These are phyloP conservation scores for Circinella minor DNA, from an alignment of 371 early-diverging fungal genomes.

Conservation along the genomic window DNA sequence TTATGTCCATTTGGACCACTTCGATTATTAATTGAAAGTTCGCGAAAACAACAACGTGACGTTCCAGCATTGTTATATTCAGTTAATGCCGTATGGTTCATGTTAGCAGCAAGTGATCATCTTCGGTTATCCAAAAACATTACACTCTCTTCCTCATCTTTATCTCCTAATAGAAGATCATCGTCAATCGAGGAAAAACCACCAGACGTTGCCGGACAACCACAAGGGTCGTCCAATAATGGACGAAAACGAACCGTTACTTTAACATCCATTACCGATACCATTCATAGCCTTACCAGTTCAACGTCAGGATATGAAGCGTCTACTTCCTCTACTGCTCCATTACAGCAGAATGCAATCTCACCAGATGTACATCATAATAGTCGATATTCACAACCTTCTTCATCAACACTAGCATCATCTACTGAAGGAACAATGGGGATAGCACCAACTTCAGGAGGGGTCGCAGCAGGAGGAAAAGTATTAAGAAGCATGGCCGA, in stretches of 20 bases:
- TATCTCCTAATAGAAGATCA: not conserved
- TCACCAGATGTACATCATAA: not conserved
- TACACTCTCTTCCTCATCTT: not conserved
- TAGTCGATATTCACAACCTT: not conserved
- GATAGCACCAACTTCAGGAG: too few species aligned
- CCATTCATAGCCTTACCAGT: slow-evolving; percentile 15
- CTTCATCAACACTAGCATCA: slow-evolving; percentile 1
- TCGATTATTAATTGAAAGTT: slow-evolving; percentile 79
- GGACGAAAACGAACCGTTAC: slow-evolving; percentile 17
- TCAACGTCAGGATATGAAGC: slow-evolving; percentile 20
- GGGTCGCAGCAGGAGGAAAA: too few species aligned
- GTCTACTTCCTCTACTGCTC: slow-evolving; percentile 24
- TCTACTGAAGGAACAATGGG: not conserved
- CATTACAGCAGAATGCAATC: slow-evolving; percentile 11
- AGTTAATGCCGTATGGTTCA: slow-evolving; percentile 79
- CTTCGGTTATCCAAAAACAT: slow-evolving; percentile 22
- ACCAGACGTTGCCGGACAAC: not conserved
- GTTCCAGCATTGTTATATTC: slow-evolving; percentile 85
- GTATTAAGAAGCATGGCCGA: not conserved
- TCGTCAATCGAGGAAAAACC: not conserved
- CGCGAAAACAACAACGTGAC: slow-evolving; percentile 71
- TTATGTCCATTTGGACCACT: slow-evolving; percentile 92
- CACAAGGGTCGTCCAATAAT: not conserved
- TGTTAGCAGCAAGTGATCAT: slow-evolving; percentile 64
- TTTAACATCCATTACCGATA: slow-evolving; percentile 18